Percentiles rank a stretch among this genome's conserved stretches.
Evolutionary conservation across 805 yeast genomes (phyloP).

Genomic region (Saccharomyces cerevisiae): DNA sequence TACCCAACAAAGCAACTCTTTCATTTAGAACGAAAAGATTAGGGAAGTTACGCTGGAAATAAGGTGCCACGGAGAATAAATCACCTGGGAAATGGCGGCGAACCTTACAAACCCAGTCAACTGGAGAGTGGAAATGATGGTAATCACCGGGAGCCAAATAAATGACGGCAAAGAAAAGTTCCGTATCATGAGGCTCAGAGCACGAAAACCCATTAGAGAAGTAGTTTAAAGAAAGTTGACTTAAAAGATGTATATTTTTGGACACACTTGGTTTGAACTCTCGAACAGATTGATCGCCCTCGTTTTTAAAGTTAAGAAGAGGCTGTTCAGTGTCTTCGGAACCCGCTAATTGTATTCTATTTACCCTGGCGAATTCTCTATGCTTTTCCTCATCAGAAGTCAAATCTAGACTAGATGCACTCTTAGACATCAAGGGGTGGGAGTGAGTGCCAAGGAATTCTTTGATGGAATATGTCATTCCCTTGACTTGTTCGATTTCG

Average conservation of each 20-base stretch:
- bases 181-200: slow-evolving; percentile 38
- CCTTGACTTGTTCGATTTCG: slow-evolving; percentile 93
- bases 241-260: slow-evolving; percentile 34
- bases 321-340: slow-evolving; percentile 1
- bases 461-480: slow-evolving; percentile 84
- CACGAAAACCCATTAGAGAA: slow-evolving; percentile 8
- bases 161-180: slow-evolving; percentile 79
- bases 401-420: slow-evolving; percentile 20
- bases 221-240: slow-evolving; percentile 23
- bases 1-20: slow-evolving; percentile 88
- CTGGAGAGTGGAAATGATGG: slow-evolving; percentile 93
- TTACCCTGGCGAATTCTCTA: slow-evolving; percentile 66
- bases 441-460: slow-evolving; percentile 65
- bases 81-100: slow-evolving; percentile 96
- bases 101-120: slow-evolving; percentile 88
- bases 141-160: slow-evolving; percentile 98
- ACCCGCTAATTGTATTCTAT: slow-evolving; percentile 47
- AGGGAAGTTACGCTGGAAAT: slow-evolving; percentile 78
- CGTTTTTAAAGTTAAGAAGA: slow-evolving; percentile 43
- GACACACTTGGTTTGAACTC: slow-evolving; percentile 24
- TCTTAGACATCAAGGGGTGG: slow-evolving; percentile 28
- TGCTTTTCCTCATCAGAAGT: slow-evolving; percentile 41
- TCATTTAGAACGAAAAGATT: slow-evolving; percentile 88
- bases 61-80: slow-evolving; percentile 91
- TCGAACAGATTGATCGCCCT: slow-evolving; percentile 57